Conservation (phyloP, 768 basidiomycete species). For the Antrodiella citrinella region DNA sequence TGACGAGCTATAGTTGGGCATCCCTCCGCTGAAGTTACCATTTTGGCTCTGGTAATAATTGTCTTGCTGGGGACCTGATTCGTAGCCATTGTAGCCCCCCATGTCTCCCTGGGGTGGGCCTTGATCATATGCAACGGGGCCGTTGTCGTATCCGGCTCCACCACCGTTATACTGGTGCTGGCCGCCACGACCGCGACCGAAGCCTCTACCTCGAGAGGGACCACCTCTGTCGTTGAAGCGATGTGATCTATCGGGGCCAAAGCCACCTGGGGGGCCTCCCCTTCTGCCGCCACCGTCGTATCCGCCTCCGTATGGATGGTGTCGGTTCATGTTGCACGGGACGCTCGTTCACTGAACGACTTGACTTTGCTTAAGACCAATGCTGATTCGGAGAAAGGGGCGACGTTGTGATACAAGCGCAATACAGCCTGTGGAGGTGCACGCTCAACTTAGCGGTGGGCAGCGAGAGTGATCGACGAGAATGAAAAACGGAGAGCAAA, state of each 20-base stretch:
- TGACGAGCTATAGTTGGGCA: conserved; percentile 45
- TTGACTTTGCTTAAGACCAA: background rate
- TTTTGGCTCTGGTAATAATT: conserved; percentile 54
- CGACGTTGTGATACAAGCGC: too few relatives aligned
- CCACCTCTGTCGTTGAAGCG: conserved; percentile 54
- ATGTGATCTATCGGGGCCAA: conserved; percentile 68
- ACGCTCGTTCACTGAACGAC: background rate
- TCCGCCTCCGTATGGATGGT: conserved; percentile 74
- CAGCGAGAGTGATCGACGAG: background rate
- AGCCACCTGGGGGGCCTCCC: conserved; percentile 57
- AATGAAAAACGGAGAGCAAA: background rate
- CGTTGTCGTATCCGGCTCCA: conserved; percentile 41
- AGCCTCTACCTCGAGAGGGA: conserved; percentile 36
- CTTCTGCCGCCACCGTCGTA: conserved; percentile 57
- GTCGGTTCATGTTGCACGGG: conserved; percentile 62
- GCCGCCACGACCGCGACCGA: conserved; percentile 34
- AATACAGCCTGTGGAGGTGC: background rate
- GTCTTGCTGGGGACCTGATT: conserved; percentile 44
- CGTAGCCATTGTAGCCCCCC: conserved; percentile 66
- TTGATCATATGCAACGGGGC: conserved; percentile 55
- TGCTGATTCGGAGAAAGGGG: background rate
- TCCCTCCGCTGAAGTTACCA: conserved; percentile 46
- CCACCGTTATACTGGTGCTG: conserved; percentile 25
- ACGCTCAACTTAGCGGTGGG: background rate
- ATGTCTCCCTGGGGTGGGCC: conserved; percentile 51